Evolutionary conservation across 257 asterid species (phyloP), one percentile per base, ranked within the genome.

Genomic region (Solanum okadae): DNA sequence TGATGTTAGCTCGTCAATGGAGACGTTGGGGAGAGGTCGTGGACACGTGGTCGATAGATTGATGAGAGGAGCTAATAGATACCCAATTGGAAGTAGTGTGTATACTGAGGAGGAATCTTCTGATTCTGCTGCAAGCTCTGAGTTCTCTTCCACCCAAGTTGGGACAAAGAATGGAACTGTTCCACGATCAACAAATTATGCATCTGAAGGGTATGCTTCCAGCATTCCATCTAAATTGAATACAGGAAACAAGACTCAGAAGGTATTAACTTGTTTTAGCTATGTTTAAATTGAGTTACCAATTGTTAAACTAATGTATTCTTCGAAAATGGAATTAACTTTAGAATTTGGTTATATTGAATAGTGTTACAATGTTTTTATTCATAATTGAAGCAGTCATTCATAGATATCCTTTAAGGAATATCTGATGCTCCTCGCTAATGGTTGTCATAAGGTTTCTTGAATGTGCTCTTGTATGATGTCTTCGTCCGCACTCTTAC

Each of bases 41-140:
- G 90, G 88, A 65, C n/a, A 46, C 46, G 90, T 85, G 73, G 90
- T 88, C 0, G 90, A 87, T 42, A 91, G 90, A 59, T 76, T 85
- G 44, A n/a, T 40, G 91, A 88, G 90, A 89, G 91, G 93, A 59
- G 90, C 89, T 85, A 91, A 89, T 56, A 82, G 93, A 81, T 88
- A 88, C 22, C 78, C 91, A 9, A 87, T 82, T 89, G 90, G 90
- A 82, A 88, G 88, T 52, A 86, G 87, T 85, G 85, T 84, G 83
- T 89, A 89, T 68, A 89, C 92, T n/a, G 93, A 92, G 90, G 94
- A 93, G 86, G 93, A 90, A 73, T 89, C 89, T 77, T 90, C 93
- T 85, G 92, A 89, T 91, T 91, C 94, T 31, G 93, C 88, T 81
- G 91, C 86, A 13, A 92, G 94, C 89, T 93, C 94, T 22, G 93